A percentile compares a stretch with the other conserved stretches of the same genome.
Conservation (phyloP, 768 basidiomycete species). For the Russula compacta region DNA sequence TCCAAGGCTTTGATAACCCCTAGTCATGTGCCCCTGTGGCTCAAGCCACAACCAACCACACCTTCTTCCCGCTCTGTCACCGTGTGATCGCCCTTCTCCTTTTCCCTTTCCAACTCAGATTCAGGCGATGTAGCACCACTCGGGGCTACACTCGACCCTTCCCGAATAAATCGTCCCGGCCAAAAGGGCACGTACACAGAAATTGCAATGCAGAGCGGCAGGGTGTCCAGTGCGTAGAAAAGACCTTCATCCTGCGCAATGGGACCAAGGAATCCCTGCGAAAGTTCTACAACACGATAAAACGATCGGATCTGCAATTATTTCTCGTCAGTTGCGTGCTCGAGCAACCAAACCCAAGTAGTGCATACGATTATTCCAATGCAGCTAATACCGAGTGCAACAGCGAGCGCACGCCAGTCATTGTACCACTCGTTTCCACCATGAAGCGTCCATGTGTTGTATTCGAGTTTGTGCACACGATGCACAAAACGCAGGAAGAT, state of each 20-base stretch:
- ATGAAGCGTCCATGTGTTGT: slow-evolving; percentile 34
- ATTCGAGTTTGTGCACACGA: slow-evolving; percentile 36
- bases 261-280: slow-evolving; percentile 51
- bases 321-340: neutral
- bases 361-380: slow-evolving; percentile 47
- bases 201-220: slow-evolving; percentile 57
- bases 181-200: slow-evolving; percentile 50
- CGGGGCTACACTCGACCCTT: too few relatives aligned
- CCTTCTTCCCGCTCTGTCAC: neutral
- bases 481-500: slow-evolving; percentile 29
- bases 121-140: too few relatives aligned
- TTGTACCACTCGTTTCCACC: slow-evolving; percentile 35
- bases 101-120: too few relatives aligned
- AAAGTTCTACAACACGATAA: slow-evolving; percentile 48
- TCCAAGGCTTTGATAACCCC: neutral
- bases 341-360: neutral
- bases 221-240: slow-evolving; percentile 61
- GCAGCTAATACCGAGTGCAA: slow-evolving; percentile 44
- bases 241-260: slow-evolving; percentile 49
- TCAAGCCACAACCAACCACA: neutral
- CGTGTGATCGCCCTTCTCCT: neutral
- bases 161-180: slow-evolving; percentile 43
- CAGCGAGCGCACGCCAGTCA: slow-evolving; percentile 52
- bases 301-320: slow-evolving; percentile 48
- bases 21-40: neutral